A percentile compares a stretch with the other conserved stretches of the same genome.
These are phyloP conservation scores for Gentiana dahurica DNA, from an alignment of 257 asterid genomes.

Conservation along the genomic window DNA sequence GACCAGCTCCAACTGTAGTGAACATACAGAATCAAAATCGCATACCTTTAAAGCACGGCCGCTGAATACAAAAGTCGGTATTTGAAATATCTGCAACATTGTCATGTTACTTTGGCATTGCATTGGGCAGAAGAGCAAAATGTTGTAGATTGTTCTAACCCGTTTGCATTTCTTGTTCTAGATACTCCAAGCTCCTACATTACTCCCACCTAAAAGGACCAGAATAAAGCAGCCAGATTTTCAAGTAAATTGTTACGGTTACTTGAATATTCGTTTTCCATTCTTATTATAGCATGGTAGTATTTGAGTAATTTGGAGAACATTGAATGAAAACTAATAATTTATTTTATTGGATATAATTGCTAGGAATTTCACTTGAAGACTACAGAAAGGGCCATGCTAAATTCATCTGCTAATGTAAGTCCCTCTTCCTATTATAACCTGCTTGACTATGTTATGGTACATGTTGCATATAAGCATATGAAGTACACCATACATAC, in stretches of 20 bases:
- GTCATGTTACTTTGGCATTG: not conserved
- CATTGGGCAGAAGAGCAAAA: constrained; percentile 1
- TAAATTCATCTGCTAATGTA: constrained; percentile 44
- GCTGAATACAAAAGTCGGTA: constrained; percentile 57
- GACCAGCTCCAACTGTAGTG: constrained; percentile 40
- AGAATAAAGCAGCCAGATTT: constrained; percentile 29
- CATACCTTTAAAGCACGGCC: constrained; percentile 28
- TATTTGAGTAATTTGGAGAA: no score
- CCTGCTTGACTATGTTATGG: not conserved
- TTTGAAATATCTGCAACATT: not conserved
- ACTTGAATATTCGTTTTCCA: not conserved
- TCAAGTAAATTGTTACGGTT: constrained; percentile 34
- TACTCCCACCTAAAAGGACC: constrained; percentile 33
- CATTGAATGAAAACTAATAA: no score
- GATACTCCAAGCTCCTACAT: constrained; percentile 30
- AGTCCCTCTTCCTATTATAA: constrained; percentile 1
- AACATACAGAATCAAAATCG: constrained; percentile 24
- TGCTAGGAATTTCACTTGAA: constrained; percentile 42
- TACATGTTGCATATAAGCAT: no score
- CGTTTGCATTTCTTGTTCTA: constrained; percentile 11
- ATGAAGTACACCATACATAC: no score
- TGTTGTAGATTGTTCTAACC: not conserved
- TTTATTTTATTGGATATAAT: constrained; percentile 3
- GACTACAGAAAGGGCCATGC: constrained; percentile 51
- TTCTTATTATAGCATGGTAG: not conserved